Conservation (phyloP, 352 stramenopile species). For the Pythium utonaiense region DNA sequence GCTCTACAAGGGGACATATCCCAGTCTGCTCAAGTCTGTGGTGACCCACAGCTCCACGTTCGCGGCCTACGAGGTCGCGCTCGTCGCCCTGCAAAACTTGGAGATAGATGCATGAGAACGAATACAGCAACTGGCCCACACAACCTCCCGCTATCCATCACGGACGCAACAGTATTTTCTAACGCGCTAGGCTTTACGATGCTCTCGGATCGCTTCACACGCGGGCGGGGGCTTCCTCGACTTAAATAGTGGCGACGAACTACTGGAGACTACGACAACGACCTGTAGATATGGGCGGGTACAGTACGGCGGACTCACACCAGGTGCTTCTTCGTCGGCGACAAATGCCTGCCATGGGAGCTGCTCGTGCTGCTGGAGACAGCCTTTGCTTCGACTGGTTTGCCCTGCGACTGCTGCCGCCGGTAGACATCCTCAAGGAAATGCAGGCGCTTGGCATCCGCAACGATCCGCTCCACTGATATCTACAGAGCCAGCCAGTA, state of each 20-base stretch:
- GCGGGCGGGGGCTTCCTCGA: not conserved
- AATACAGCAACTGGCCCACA: not conserved
- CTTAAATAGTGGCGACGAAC: conserved; percentile 21
- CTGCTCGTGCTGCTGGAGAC: not conserved
- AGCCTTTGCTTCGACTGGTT: conserved; percentile 21
- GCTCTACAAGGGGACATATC: conserved; percentile 76
- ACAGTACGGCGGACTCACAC: not conserved
- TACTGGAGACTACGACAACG: not conserved
- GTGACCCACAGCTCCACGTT: conserved; percentile 79
- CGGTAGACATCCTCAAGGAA: conserved; percentile 67
- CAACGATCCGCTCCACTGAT: conserved; percentile 76
- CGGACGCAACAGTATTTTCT: not conserved
- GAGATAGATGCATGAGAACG: not conserved
- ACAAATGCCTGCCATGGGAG: not conserved
- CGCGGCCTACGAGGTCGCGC: conserved; percentile 65
- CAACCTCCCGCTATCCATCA: not conserved
- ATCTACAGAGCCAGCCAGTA: conserved; percentile 33
- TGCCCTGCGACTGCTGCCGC: conserved; percentile 24
- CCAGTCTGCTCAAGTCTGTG: conserved; percentile 78
- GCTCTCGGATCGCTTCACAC: not conserved
- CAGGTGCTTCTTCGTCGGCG: conserved; percentile 1
- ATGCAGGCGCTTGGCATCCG: conserved; percentile 65
- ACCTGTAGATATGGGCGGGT: not conserved
- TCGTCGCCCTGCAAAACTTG: conserved; percentile 29
- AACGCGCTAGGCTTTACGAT: not conserved